A percentile compares a stretch with the other conserved stretches of the same genome.
Evolutionary conservation across 495 filamentous ascomycete species (phyloP).

Genomic region (Elasticomyces elasticus): DNA sequence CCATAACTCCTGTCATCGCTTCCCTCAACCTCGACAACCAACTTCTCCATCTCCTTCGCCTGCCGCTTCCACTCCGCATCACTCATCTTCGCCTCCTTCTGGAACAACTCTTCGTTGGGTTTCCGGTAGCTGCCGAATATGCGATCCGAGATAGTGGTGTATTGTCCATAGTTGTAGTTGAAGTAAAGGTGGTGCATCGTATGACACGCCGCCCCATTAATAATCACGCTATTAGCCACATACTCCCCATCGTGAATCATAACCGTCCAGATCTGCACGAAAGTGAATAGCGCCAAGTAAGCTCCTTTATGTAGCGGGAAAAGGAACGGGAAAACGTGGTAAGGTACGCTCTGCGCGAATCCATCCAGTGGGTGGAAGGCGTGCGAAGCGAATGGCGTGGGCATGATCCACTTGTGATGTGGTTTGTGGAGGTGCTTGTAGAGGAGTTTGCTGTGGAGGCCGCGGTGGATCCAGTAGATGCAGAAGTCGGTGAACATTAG

Average conservation of each 20-base stretch:
- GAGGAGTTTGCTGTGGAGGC: conserved; percentile 68
- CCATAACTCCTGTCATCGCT: conserved; percentile 70
- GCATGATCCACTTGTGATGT: conserved; percentile 99
- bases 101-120: conserved; percentile 80
- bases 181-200: conserved; percentile 97
- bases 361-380: conserved; percentile 95
- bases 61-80: conserved; percentile 72
- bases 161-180: conserved; percentile 98
- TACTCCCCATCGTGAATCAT: conserved; percentile 98
- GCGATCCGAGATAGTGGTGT: conserved; percentile 90
- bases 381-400: conserved; percentile 82
- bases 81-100: conserved; percentile 80
- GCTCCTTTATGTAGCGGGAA: conserved; percentile 89
- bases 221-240: conserved; percentile 71
- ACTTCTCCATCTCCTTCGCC: conserved; percentile 73
- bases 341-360: conserved; percentile 82
- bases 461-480: conserved; percentile 94
- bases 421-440: conserved; percentile 92
- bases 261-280: conserved; percentile 96
- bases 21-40: conserved; percentile 77
- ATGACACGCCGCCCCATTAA: conserved; percentile 95
- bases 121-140: conserved; percentile 79
- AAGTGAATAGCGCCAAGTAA: conserved; percentile 75
- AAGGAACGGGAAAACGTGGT: conserved; percentile 87
- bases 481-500: conserved; percentile 83